A percentile compares a stretch with the other conserved stretches of the same genome.
phyloP scores from a whole-genome alignment of 1,284 basidiomycete species.

The Sporisorium iseilematis-ciliati region DNA sequence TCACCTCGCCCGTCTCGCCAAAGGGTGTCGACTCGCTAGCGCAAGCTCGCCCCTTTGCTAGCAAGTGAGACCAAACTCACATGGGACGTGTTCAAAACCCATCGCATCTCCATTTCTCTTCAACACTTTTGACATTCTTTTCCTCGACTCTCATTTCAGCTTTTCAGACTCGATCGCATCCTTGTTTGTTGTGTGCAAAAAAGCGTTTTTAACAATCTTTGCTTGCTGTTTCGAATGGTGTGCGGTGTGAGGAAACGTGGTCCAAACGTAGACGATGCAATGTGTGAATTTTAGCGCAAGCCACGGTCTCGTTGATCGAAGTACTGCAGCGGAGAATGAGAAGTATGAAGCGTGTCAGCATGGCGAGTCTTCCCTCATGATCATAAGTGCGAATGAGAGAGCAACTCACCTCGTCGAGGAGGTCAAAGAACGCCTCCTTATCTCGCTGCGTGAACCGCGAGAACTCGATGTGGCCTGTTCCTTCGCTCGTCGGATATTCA shows the following conservation, averaged over 20 bases:
- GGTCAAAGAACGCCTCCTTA: slow-evolving; percentile 59
- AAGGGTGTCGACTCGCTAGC: slow-evolving; percentile 31
- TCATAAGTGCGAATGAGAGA: neutral
- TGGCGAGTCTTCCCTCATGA: neutral
- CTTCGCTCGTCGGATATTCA: slow-evolving; percentile 23
- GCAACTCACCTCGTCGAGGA: slow-evolving; percentile 58
- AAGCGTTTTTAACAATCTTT: slow-evolving; percentile 8
- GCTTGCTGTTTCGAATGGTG: neutral
- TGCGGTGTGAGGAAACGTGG: neutral
- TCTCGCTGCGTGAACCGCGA: slow-evolving; percentile 57
- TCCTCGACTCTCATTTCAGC: neutral
- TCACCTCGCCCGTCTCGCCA: slow-evolving; percentile 52
- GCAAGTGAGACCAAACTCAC: slow-evolving; percentile 11
- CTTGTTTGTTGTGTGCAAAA: slow-evolving; percentile 17
- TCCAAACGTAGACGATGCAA: neutral
- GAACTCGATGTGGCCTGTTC: slow-evolving; percentile 50
- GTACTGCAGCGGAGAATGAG: slow-evolving; percentile 12
- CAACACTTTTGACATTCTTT: neutral
- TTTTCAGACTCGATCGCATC: slow-evolving; percentile 18
- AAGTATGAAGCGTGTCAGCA: neutral
- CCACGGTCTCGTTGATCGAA: slow-evolving; percentile 40
- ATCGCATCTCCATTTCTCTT: neutral
- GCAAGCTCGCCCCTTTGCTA: slow-evolving; percentile 14
- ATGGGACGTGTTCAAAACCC: neutral
- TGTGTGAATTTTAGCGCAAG: slow-evolving; percentile 19